A percentile compares a stretch with the other conserved stretches of the same genome.
Evolutionary conservation across 225 moss, liverwort and hornwort species (phyloP).

Genomic region (Straminergon stramineum): DNA sequence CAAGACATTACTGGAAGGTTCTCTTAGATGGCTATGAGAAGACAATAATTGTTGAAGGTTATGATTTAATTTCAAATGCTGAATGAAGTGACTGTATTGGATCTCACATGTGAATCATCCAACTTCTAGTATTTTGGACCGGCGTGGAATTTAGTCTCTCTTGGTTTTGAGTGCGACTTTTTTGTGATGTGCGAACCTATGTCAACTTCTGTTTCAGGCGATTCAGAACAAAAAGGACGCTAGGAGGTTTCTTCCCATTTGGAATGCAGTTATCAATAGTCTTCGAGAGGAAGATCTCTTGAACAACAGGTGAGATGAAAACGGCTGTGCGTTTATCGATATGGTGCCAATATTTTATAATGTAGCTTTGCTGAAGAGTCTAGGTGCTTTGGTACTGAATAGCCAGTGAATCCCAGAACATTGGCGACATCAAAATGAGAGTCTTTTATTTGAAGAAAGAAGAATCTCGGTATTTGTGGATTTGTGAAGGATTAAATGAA

Average conservation of each 20-base stretch:
- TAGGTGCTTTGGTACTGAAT: neutral
- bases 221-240: slow-evolving; percentile 34
- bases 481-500: neutral
- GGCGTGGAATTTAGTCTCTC: neutral
- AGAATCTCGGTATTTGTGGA: neutral
- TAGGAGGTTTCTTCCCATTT: slow-evolving; percentile 67
- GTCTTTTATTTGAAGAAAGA: neutral
- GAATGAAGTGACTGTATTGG: neutral
- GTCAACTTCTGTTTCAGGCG: slow-evolving; percentile 5
- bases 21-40: neutral
- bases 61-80: neutral
- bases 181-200: neutral
- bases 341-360: neutral
- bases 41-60: neutral
- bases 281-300: slow-evolving; percentile 94
- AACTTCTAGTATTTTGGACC: neutral
- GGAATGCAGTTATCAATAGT: slow-evolving; percentile 78
- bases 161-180: neutral
- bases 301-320: slow-evolving; percentile 46
- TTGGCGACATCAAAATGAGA: neutral
- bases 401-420: neutral
- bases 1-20: neutral
- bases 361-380: neutral
- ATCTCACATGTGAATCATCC: neutral
- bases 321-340: neutral